Percentiles rank a stretch among this genome's conserved stretches.
These are phyloP conservation scores for Colletotrichum salicis DNA, from an alignment of 2,329 filamentous ascomycete genomes.

Conservation along the genomic window DNA sequence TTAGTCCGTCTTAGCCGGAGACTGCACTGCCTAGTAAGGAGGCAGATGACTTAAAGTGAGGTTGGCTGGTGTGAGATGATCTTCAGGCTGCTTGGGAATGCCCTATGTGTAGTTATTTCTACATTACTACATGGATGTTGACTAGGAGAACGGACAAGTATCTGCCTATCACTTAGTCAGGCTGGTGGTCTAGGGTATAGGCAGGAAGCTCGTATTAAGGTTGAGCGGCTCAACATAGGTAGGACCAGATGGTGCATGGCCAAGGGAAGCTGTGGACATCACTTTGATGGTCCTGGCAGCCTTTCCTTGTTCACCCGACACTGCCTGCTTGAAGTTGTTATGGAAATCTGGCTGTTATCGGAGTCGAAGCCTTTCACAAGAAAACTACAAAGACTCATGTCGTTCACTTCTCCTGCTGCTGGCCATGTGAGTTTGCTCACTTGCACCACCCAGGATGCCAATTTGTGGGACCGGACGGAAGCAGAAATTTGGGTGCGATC, in stretches of 20 bases:
- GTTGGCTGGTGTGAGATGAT: no score
- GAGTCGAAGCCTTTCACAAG: not conserved
- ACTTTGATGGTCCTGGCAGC: not conserved
- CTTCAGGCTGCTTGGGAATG: not conserved
- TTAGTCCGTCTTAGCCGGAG: not conserved
- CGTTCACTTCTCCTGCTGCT: no score
- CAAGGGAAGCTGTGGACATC: not conserved
- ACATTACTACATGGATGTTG: not conserved
- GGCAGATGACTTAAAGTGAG: not conserved
- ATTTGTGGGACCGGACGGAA: not conserved
- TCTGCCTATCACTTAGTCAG: no score
- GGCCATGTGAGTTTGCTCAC: not conserved
- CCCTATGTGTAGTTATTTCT: no score
- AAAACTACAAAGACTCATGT: not conserved
- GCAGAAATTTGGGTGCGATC: not conserved
- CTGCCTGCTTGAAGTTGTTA: not conserved
- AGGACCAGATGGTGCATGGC: no score
- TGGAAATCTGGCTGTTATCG: not conserved
- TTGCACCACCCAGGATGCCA: not conserved
- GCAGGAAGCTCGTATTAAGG: not conserved
- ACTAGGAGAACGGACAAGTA: not conserved
- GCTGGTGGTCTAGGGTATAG: no score
- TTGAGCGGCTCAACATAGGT: not conserved
- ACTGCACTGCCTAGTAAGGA: not conserved
- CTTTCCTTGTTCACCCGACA: not conserved